Evolutionary conservation across 805 yeast species (phyloP).

Genomic region (Yamadazyma phyllophila): DNA sequence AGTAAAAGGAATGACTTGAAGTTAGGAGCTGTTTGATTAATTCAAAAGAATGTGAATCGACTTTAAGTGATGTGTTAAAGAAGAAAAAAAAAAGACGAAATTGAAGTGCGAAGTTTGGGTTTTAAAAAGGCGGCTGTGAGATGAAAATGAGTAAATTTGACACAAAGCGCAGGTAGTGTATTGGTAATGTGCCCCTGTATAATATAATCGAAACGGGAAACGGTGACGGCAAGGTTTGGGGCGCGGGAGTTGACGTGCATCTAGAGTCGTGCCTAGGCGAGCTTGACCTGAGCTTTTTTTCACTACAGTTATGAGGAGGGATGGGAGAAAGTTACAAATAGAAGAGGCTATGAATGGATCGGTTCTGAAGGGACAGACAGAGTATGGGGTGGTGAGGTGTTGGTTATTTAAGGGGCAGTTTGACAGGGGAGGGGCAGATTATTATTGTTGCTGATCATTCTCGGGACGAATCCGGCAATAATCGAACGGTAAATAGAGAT

Average conservation of each 20-base stretch:
- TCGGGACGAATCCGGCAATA: neutral
- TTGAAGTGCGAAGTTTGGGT: slow-evolving; percentile 1
- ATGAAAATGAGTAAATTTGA: neutral
- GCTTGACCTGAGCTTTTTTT: neutral
- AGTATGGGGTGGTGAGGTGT: neutral
- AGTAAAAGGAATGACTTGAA: slow-evolving; percentile 10
- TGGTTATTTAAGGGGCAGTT: neutral
- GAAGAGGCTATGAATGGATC: neutral
- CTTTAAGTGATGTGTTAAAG: slow-evolving; percentile 3
- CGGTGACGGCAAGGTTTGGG: neutral
- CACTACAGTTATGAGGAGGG: neutral
- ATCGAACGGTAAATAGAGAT: slow-evolving; percentile 2
- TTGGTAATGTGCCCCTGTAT: neutral
- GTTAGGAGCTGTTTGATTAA: neutral
- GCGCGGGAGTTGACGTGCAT: neutral
- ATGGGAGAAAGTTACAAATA: neutral
- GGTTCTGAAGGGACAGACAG: neutral
- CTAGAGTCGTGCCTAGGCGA: neutral
- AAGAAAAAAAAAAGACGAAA: slow-evolving; percentile 3
- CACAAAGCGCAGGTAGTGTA: neutral
- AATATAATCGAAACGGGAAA: neutral
- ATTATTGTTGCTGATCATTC: neutral
- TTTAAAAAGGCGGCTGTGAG: slow-evolving; percentile 4
- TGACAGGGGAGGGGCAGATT: neutral
- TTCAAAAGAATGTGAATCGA: slow-evolving; percentile 5